Evolutionary conservation across 768 basidiomycete species (phyloP), one percentile per base, ranked within the genome.

Genomic region (Boletus tylopilopsis): DNA sequence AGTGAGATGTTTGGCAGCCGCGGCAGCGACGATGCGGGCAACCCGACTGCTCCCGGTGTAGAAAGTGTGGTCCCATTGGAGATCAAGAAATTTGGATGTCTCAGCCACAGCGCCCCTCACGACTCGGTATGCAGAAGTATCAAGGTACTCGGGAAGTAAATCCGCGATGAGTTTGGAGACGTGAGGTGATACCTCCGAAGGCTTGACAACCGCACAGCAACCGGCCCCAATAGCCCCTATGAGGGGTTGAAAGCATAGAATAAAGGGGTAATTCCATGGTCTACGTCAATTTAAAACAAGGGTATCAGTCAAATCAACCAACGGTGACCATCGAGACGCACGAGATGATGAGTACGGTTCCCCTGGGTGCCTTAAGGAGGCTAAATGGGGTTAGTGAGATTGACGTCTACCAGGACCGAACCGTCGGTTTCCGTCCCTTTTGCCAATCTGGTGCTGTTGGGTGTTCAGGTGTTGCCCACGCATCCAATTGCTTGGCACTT

Each of bases 171-270:
- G 72, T 4, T 67, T 56, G 0, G 80, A 73, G 49, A 70, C 72
- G 35, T 73, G 65, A 0, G 84, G 78, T 0, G 73, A 63, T 9
- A 37, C 41, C 59, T 90, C 89, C 10, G 86, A 87, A 0, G 78
- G 76, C 60, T 90, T 90, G 58, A 89, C 40, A 11, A 81, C 73
- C 0, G 75, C 77, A n/a, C 81, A 75, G 57, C 84, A 86, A 0
- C 88, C 89, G 1, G 87, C 86, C 0, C 85, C 74, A 42, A 91
- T 84, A 1, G 88, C 88, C 5, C 87, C 87, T 43, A 77, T 72
- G 19, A 85, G 67, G 3, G 86, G 85, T 34, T 77, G 75, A 8
- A 87, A 62, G 7, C 60, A 71, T 27, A 84, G 72, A 10, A 79
- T 67, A 43, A 81, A 58, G 0, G 85, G 85, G 55, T 80, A 86